These are phyloP conservation scores for Bimuria novae-zelandiae DNA, from an alignment of 2,329 filamentous ascomycete genomes.

Conservation along the genomic window DNA sequence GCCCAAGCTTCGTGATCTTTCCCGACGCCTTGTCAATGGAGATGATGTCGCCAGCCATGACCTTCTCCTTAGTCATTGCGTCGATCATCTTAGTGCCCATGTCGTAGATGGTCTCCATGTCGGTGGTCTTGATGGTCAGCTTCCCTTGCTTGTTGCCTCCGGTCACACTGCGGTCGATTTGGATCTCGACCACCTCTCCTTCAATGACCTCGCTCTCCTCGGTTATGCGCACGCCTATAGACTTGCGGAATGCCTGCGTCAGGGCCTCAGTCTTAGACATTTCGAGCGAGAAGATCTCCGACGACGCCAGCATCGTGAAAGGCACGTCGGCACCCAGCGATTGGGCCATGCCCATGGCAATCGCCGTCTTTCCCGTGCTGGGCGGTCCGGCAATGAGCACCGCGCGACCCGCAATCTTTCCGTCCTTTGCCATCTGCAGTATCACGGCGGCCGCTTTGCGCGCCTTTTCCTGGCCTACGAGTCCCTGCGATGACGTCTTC, in stretches of 20 bases:
- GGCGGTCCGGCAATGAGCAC: conserved; percentile 94
- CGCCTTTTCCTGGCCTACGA: conserved; percentile 95
- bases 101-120: conserved; percentile 99
- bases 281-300: conserved; percentile 97
- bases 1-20: conserved; percentile 95
- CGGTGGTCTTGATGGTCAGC: conserved; percentile 98
- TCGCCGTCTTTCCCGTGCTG: conserved; percentile 96
- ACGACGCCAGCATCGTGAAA: conserved; percentile 93
- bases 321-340: conserved; percentile 92
- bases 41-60: conserved; percentile 98
- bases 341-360: conserved; percentile 98
- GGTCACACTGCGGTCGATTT: conserved; percentile 95
- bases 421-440: conserved; percentile 97
- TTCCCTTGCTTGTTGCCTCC: conserved; percentile 98
- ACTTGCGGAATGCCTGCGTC: conserved; percentile 98
- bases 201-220: conserved; percentile 99
- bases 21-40: conserved; percentile 98
- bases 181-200: conserved; percentile 97
- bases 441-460: conserved; percentile 96
- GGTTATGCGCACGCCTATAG: conserved; percentile 96
- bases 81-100: conserved; percentile 99
- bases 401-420: conserved; percentile 95
- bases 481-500: conserved; percentile 80
- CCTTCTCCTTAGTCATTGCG: conserved; percentile 98
- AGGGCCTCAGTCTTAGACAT: conserved; percentile 99